Base-by-base conservation (phyloP, 768 basidiomycete species). In the Daedaleopsis nitida region DNA sequence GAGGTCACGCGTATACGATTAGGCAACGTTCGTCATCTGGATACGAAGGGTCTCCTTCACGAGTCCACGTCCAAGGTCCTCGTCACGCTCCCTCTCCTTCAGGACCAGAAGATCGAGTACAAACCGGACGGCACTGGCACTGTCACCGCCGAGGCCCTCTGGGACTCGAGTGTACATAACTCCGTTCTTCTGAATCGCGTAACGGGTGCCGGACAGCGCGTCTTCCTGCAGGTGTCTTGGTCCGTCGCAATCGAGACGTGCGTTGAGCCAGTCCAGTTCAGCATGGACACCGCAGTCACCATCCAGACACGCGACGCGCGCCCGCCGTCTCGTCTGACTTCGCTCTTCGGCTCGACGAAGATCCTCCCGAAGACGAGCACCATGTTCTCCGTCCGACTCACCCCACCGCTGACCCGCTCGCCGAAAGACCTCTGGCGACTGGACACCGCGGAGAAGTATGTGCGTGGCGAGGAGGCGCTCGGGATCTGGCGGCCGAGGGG, bases 131-230 rank as follows among this genome's bases (percentile, higher is more conserved):
- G 96, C 3, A 92, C 91, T 9, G 88, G 92, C 12, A 72, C 74
- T 8, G 73, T 98, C 48, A 76, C 81, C 21, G 87, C 86, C 10
- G 84, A 86, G 57, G 89, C 89, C 1, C 79, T 91, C 7, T 98
- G 96, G 96, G 97, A 99, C 75, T 94, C 93, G 1, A 94, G 94
- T 59, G 77, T 92, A 13, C 97, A 98, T 72, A 87, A 93, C 66
- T 94, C 93, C 13, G 72, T 86, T 16, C 77, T 96, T 47, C 81
- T 99, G 62, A 96, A 99, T 72, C 85, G 88, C 27, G 88, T 94
- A 42, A 96, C 95, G 2, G 80, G 85, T 3, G 70, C 85, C 5
- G 86, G 86, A 49, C 92, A 96, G 65, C 87, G 92, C 39, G 80
- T 97, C 11, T 77, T 97, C 35, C 71, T 98, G 27, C 89, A 92